A percentile compares a stretch with the other conserved stretches of the same genome.
Evolutionary conservation across 139 green algal genomes (phyloP).

Genomic region (Picochlorum costavermella): DNA sequence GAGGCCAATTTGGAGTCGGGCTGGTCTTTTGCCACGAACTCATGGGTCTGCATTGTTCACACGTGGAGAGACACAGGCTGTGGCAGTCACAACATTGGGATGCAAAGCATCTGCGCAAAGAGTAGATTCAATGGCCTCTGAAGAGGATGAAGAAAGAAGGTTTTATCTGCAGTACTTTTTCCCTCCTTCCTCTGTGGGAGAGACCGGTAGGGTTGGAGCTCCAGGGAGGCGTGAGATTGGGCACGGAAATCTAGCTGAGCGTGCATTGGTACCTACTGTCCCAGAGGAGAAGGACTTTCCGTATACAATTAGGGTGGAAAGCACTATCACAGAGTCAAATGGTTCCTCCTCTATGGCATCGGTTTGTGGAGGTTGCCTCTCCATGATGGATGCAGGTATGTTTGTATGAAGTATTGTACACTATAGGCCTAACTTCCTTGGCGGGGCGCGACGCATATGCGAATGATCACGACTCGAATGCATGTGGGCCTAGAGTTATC

Average conservation of each 20-base stretch:
- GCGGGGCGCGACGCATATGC: slow-evolving; percentile 24
- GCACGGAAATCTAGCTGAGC: slow-evolving; percentile 89
- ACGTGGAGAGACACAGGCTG: slow-evolving; percentile 87
- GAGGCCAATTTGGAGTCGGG: slow-evolving; percentile 66
- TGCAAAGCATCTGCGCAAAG: slow-evolving; percentile 36
- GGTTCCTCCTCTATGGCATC: slow-evolving; percentile 92
- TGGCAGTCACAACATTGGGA: slow-evolving; percentile 74
- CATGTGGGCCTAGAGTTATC: slow-evolving; percentile 24
- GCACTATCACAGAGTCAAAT: slow-evolving; percentile 95
- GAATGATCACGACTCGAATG: slow-evolving; percentile 36
- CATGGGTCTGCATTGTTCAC: slow-evolving; percentile 96
- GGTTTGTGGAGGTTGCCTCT: slow-evolving; percentile 90
- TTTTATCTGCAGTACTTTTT: slow-evolving; percentile 99
- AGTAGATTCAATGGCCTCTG: slow-evolving; percentile 46
- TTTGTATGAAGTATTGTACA: not conserved
- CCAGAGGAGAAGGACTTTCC: slow-evolving; percentile 65
- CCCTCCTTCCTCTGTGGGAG: slow-evolving; percentile 85
- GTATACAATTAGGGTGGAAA: slow-evolving; percentile 85
- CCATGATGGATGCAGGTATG: slow-evolving; percentile 82
- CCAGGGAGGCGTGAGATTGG: slow-evolving; percentile 78
- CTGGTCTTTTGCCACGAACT: slow-evolving; percentile 66
- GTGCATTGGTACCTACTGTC: slow-evolving; percentile 74
- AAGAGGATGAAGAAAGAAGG: slow-evolving; percentile 33
- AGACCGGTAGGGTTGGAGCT: slow-evolving; percentile 65
- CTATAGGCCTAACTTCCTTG: slow-evolving; percentile 23